These are phyloP conservation scores for Leishmania turanica DNA, from an alignment of 208 protist species.

Conservation along the genomic window DNA sequence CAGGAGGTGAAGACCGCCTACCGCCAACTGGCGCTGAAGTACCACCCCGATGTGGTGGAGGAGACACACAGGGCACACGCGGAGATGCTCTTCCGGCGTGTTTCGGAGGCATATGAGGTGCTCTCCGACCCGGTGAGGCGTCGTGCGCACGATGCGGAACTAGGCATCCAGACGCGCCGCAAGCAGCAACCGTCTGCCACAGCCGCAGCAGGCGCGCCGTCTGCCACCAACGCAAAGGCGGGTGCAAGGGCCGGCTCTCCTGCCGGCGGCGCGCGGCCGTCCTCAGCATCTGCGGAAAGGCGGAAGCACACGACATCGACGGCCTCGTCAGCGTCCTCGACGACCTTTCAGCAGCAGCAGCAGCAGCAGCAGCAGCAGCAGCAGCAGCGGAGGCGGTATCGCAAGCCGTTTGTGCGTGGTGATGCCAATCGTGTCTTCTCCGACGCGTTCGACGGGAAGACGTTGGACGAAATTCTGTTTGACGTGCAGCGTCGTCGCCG, in stretches of 20 bases:
- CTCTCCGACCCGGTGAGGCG: conserved; percentile 94
- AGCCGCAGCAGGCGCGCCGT: background rate
- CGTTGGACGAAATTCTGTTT: conserved; percentile 85
- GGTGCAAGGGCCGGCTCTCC: background rate
- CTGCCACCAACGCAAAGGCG: background rate
- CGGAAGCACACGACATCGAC: conserved; percentile 8
- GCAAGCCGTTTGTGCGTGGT: conserved; percentile 68
- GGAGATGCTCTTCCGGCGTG: conserved; percentile 78
- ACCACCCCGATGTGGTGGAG: conserved; percentile 85
- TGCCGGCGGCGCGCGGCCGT: conserved; percentile 3
- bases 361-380: background rate
- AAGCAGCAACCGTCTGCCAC: conserved; percentile 21
- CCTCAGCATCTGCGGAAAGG: background rate
- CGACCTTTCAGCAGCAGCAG: background rate
- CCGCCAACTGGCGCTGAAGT: conserved; percentile 69
- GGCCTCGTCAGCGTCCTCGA: background rate
- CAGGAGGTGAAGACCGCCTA: conserved; percentile 90
- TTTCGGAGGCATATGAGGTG: conserved; percentile 97
- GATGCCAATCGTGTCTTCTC: conserved; percentile 87
- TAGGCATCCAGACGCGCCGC: conserved; percentile 48
- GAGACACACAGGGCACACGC: conserved; percentile 57
- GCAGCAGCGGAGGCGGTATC: conserved; percentile 12
- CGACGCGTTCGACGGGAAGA: conserved; percentile 83
- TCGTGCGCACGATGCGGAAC: conserved; percentile 90
- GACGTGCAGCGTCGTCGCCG: conserved; percentile 61